Evolutionary conservation across 2,329 filamentous ascomycete species (phyloP).

Genomic region (Trichoderma sp.): DNA sequence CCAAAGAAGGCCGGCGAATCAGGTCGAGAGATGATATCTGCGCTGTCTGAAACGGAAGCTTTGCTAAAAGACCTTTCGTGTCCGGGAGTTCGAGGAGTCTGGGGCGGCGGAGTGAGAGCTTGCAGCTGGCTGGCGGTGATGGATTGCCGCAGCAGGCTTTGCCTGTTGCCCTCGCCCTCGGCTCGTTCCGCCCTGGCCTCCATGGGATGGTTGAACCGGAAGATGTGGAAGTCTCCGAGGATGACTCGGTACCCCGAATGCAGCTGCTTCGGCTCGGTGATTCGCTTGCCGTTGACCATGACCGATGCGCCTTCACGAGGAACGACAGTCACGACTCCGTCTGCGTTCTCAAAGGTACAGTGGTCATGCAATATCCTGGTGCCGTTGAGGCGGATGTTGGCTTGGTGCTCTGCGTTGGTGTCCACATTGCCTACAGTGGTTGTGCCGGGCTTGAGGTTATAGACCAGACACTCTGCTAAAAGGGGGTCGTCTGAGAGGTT

Average conservation of each 20-base stretch:
- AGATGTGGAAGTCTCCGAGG: constrained; percentile 96
- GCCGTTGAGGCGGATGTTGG: constrained; percentile 91
- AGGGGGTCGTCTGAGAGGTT: constrained; percentile 95
- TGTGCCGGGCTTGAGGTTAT: constrained; percentile 93
- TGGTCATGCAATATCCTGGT: constrained; percentile 91
- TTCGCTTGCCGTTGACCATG: constrained; percentile 94
- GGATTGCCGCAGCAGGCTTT: constrained; percentile 85
- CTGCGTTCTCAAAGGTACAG: constrained; percentile 87
- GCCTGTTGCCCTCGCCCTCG: constrained; percentile 59
- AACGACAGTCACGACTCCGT: constrained; percentile 89
- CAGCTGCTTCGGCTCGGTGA: constrained; percentile 81
- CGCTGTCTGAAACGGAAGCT: constrained; percentile 78
- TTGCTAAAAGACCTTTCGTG: constrained; percentile 84
- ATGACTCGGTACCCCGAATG: constrained; percentile 95
- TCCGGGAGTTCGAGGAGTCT: constrained; percentile 58
- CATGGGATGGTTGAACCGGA: constrained; percentile 96
- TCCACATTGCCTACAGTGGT: constrained; percentile 96
- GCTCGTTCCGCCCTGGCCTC: constrained; percentile 91
- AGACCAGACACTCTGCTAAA: constrained; percentile 92
- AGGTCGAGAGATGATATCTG: constrained; percentile 65
- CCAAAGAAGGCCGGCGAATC: constrained; percentile 74
- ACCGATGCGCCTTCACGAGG: constrained; percentile 91
- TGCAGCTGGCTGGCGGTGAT: constrained; percentile 64
- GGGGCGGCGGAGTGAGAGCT: constrained; percentile 55
- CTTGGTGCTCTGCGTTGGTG: constrained; percentile 70